Conservation (phyloP, 345 rosid species). For the Alliaria petiolata region DNA sequence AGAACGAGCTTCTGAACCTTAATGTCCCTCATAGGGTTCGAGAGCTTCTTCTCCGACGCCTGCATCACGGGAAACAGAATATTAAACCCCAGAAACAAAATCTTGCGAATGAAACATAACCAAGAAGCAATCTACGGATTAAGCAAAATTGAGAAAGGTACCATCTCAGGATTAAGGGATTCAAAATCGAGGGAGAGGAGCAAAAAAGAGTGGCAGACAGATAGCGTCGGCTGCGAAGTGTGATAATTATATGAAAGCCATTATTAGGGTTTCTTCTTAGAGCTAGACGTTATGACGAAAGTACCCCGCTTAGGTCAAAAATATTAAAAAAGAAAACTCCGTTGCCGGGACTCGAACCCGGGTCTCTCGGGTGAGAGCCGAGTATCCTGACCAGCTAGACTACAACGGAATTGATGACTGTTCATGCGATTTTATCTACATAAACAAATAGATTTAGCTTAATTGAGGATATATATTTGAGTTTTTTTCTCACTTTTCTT, state of each 20-base stretch:
- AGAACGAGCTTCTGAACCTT: constrained; percentile 95
- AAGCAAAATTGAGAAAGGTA: neutral
- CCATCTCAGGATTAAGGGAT: constrained; percentile 18
- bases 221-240: constrained; percentile 2
- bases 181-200: neutral
- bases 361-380: constrained; percentile 76
- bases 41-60: constrained; percentile 94
- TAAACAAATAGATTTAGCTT: neutral
- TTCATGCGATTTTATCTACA: fast-evolving
- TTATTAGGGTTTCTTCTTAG: constrained; percentile 29
- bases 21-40: constrained; percentile 97
- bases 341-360: constrained; percentile 55
- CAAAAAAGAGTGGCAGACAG: neutral
- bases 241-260: neutral
- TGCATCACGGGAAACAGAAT: constrained; percentile 1
- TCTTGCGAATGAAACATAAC: neutral
- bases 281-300: constrained; percentile 2
- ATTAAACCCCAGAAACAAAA: neutral
- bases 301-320: neutral
- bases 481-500: too few species aligned
- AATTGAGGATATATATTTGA: too few species aligned
- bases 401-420: constrained; percentile 16
- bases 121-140: neutral
- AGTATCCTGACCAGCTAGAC: constrained; percentile 59
- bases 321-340: neutral